phyloP scores from a whole-genome alignment of 768 basidiomycete genomes.

The Cystofilobasidium bisporidii region DNA sequence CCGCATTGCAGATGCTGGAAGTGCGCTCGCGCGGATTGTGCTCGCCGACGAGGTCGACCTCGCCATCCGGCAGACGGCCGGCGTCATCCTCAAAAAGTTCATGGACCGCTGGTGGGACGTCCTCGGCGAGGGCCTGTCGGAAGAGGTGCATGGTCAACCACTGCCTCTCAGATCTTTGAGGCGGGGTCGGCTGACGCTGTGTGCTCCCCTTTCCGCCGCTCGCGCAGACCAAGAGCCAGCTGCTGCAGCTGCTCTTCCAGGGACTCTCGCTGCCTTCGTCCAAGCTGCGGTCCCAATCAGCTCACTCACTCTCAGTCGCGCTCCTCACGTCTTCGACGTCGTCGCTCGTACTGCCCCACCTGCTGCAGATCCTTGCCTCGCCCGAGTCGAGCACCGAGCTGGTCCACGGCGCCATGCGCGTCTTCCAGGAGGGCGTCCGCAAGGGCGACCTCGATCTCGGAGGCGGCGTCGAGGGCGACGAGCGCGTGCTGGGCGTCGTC shows the following conservation, averaged over 20 bases:
- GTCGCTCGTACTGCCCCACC: slow-evolving; percentile 91
- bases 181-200: no score
- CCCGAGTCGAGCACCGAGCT: slow-evolving; percentile 55
- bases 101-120: slow-evolving; percentile 27
- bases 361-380: slow-evolving; percentile 61
- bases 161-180: no score
- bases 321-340: slow-evolving; percentile 59
- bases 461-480: slow-evolving; percentile 56
- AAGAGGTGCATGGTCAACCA: slow-evolving; percentile 9
- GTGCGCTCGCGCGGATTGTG: slow-evolving; percentile 16
- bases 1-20: slow-evolving; percentile 8
- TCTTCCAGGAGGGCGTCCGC: slow-evolving; percentile 88
- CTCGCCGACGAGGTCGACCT: slow-evolving; percentile 12
- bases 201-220: background rate
- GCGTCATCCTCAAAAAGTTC: slow-evolving; percentile 26
- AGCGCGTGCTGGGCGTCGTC: slow-evolving; percentile 87
- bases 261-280: slow-evolving; percentile 75
- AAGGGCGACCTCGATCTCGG: slow-evolving; percentile 44
- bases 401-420: slow-evolving; percentile 93
- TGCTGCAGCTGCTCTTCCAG: slow-evolving; percentile 66
- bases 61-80: slow-evolving; percentile 15
- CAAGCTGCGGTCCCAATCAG: slow-evolving; percentile 77
- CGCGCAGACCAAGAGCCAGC: slow-evolving; percentile 63
- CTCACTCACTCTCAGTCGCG: slow-evolving; percentile 75
- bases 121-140: slow-evolving; percentile 10